Evolutionary conservation across 2,329 filamentous ascomycete genomes (phyloP).

Genomic region (Penicillium nordicum): DNA sequence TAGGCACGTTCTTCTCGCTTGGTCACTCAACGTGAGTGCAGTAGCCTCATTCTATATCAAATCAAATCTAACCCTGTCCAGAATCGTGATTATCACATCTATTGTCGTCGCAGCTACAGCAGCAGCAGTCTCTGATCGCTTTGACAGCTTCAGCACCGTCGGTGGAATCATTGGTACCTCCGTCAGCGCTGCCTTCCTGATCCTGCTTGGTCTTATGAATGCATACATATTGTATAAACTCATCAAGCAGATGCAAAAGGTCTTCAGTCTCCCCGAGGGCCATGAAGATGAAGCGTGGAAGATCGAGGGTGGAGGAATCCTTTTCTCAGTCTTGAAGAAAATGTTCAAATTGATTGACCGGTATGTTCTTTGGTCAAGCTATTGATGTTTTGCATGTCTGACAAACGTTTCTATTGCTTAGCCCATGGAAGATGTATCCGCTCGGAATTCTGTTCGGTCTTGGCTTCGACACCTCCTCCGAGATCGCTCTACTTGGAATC

Average conservation of each 20-base stretch:
- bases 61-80: constrained; percentile 20
- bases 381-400: background rate
- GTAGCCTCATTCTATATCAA: background rate
- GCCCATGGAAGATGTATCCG: constrained; percentile 90
- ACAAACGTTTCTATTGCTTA: constrained; percentile 11
- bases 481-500: constrained; percentile 88
- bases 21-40: constrained; percentile 72
- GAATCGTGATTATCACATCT: constrained; percentile 82
- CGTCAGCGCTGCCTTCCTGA: constrained; percentile 77
- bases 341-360: constrained; percentile 70
- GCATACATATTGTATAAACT: constrained; percentile 79
- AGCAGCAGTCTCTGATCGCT: constrained; percentile 74
- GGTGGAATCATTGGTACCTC: constrained; percentile 88
- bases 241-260: constrained; percentile 61
- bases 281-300: constrained; percentile 56
- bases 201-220: constrained; percentile 80
- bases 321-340: constrained; percentile 67
- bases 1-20: constrained; percentile 90
- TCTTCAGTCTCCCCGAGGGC: constrained; percentile 52
- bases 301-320: constrained; percentile 72
- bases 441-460: constrained; percentile 84
- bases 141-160: constrained; percentile 73
- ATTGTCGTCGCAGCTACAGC: constrained; percentile 88
- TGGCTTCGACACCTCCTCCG: constrained; percentile 92
- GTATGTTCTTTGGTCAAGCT: constrained; percentile 22